Conservation (phyloP, 305 asterid genomes). For the Fraxinus xanthoxyloides region DNA sequence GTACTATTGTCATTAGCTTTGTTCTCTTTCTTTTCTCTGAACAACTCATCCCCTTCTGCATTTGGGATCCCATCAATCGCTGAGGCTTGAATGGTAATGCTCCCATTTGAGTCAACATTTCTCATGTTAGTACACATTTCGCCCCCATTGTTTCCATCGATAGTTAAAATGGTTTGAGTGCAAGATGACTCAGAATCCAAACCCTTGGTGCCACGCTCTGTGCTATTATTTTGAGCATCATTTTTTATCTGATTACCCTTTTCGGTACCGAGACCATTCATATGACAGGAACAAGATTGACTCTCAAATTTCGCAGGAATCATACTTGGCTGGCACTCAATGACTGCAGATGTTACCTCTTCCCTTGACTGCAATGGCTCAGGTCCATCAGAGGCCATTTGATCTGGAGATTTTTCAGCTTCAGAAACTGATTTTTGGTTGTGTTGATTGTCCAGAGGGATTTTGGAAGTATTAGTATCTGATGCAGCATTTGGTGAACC, state of each 20-base stretch:
- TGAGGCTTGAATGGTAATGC: slow-evolving; percentile 23
- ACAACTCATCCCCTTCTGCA: slow-evolving; percentile 33
- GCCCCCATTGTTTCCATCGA: slow-evolving; percentile 40
- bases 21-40: slow-evolving; percentile 39
- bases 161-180: slow-evolving; percentile 34
- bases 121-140: slow-evolving; percentile 35
- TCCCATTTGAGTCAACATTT: slow-evolving; percentile 34
- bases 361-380: slow-evolving; percentile 32
- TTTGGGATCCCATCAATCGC: slow-evolving; percentile 32
- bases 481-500: slow-evolving; percentile 28
- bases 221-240: slow-evolving; percentile 34
- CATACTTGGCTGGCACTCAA: slow-evolving; percentile 37
- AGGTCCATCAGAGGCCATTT: slow-evolving; percentile 37
- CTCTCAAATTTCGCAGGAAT: slow-evolving; percentile 37
- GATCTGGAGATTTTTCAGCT: slow-evolving; percentile 35
- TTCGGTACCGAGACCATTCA: slow-evolving; percentile 45
- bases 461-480: slow-evolving; percentile 44
- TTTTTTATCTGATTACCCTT: slow-evolving; percentile 32
- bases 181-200: slow-evolving; percentile 59
- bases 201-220: slow-evolving; percentile 33
- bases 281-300: slow-evolving; percentile 38
- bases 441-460: slow-evolving; percentile 33
- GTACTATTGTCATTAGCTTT: slow-evolving; percentile 40
- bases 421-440: slow-evolving; percentile 38
- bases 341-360: slow-evolving; percentile 35